phyloP scores from a whole-genome alignment of 257 asterid genomes.

The Ophiorrhiza pumila region DNA sequence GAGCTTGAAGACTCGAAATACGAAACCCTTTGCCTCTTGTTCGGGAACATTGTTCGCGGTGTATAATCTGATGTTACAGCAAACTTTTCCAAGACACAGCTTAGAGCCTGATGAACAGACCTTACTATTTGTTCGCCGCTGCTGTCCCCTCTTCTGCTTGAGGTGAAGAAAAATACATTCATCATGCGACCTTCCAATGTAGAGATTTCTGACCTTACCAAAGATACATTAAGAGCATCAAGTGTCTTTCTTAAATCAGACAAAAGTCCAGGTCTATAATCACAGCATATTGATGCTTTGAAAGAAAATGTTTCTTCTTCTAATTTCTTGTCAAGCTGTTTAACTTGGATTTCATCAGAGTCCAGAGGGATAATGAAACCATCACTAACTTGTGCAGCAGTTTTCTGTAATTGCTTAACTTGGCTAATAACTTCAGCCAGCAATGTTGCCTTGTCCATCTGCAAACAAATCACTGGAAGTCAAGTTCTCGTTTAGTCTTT shows the following conservation, averaged over 20 bases:
- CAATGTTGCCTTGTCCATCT: conserved; percentile 91
- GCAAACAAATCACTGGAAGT: not conserved
- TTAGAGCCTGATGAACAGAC: conserved; percentile 44
- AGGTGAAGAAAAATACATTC: conserved; percentile 42
- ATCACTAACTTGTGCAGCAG: conserved; percentile 51
- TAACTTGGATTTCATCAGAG: conserved; percentile 61
- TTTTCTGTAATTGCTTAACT: conserved; percentile 54
- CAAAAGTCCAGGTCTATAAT: conserved; percentile 52
- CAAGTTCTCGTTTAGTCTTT: not conserved
- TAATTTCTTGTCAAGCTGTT: conserved; percentile 32
- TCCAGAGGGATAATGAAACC: conserved; percentile 66
- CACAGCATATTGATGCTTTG: conserved; percentile 74
- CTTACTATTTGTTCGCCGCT: conserved; percentile 22
- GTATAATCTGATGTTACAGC: conserved; percentile 49
- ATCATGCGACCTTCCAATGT: conserved; percentile 63
- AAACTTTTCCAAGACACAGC: conserved; percentile 50
- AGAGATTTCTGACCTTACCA: conserved; percentile 62
- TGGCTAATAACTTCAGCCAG: conserved; percentile 67
- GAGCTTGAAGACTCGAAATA: conserved; percentile 33
- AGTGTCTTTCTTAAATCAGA: conserved; percentile 47
- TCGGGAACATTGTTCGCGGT: conserved; percentile 38
- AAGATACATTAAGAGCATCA: conserved; percentile 30
- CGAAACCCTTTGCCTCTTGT: conserved; percentile 52
- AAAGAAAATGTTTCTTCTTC: conserved; percentile 38
- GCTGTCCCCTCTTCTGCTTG: conserved; percentile 8